These are phyloP conservation scores for Penicillium flavigenum DNA, from an alignment of 495 filamentous ascomycete species.

Conservation along the genomic window DNA sequence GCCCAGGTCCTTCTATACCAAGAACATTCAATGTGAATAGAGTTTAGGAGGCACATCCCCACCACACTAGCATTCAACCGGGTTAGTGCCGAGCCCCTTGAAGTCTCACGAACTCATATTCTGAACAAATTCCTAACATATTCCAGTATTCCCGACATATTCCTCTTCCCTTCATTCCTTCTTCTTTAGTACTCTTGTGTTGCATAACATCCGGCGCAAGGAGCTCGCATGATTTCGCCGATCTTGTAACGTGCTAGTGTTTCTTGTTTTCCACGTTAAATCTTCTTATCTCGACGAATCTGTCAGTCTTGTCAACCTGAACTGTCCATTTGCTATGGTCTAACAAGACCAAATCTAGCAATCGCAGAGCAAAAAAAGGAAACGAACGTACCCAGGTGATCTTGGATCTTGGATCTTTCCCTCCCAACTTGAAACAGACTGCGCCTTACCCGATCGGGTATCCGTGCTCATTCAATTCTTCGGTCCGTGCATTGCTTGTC, in stretches of 20 bases:
- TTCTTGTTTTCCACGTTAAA: background rate
- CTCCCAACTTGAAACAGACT: background rate
- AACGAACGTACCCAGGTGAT: background rate
- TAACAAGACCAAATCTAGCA: background rate
- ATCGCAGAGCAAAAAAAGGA: background rate
- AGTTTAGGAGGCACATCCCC: conserved; percentile 7
- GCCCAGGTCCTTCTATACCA: no score
- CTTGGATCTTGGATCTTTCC: background rate
- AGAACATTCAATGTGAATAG: conserved; percentile 2
- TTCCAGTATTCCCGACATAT: background rate
- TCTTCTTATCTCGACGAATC: background rate
- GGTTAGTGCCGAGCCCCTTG: conserved; percentile 11
- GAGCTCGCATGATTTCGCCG: conserved; percentile 10
- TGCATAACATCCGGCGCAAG: background rate
- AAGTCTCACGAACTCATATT: conserved; percentile 5
- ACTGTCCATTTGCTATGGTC: background rate
- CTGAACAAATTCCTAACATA: background rate
- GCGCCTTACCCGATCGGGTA: conserved; percentile 11
- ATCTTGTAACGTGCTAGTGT: background rate
- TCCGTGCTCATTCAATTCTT: background rate
- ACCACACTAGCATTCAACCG: conserved; percentile 7
- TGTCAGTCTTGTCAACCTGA: background rate
- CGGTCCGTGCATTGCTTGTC: conserved; percentile 10
- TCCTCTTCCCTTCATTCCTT: background rate
- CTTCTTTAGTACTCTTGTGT: background rate